A percentile compares a stretch with the other conserved stretches of the same genome.
phyloP scores from a whole-genome alignment of 495 filamentous ascomycete genomes.

The Neurospora discreta region DNA sequence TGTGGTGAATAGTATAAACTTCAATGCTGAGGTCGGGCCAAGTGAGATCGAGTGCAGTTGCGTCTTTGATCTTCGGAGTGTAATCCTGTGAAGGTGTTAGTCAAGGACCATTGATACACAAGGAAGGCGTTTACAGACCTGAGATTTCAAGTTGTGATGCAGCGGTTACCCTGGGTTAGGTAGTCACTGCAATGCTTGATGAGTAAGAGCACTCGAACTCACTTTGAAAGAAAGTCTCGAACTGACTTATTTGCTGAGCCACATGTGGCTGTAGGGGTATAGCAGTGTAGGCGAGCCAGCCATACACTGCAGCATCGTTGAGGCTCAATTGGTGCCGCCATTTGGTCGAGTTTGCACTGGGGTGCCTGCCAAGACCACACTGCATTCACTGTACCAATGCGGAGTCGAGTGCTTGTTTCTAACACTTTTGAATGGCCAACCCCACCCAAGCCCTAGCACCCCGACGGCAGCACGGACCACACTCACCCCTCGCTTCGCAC shows the following conservation, averaged over 20 bases:
- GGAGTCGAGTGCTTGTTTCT: background rate
- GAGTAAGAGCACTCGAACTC: background rate
- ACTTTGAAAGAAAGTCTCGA: background rate
- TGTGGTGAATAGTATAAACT: background rate
- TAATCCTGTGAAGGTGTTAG: background rate
- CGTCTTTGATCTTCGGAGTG: background rate
- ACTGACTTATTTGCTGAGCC: constrained; percentile 5
- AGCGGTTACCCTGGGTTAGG: background rate
- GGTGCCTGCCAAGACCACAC: background rate
- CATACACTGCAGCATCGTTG: background rate
- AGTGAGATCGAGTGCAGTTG: background rate
- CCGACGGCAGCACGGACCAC: constrained; percentile 4
- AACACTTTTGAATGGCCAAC: constrained; percentile 10
- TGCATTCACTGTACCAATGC: background rate
- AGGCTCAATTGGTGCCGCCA: background rate
- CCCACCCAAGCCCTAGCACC: constrained; percentile 20
- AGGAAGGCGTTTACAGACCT: background rate
- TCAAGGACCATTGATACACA: background rate
- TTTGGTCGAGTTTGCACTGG: background rate
- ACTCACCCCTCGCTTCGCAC: constrained; percentile 8
- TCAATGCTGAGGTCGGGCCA: background rate
- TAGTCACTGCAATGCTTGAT: background rate
- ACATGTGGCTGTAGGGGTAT: constrained; percentile 14
- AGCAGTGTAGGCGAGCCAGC: background rate
- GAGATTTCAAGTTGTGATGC: background rate